Evolutionary conservation across 176 grass and related monocot species (phyloP).

Genomic region (Cymbopogon citratus): DNA sequence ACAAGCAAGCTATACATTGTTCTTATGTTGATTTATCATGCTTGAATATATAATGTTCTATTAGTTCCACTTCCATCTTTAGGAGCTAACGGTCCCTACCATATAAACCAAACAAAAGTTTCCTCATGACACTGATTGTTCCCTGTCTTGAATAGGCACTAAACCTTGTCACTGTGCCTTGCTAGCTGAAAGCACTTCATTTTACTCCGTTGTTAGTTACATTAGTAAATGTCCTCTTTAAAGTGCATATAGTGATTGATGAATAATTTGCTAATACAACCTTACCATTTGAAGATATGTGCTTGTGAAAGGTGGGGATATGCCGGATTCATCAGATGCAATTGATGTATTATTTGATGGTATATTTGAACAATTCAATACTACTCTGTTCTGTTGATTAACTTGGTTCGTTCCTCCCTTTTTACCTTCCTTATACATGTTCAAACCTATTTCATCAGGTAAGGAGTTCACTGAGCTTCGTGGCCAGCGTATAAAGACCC

Average conservation of each 20-base stretch:
- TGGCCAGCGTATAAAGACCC: slow-evolving; percentile 62
- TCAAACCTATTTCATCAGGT: slow-evolving; percentile 38
- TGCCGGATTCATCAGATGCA: slow-evolving; percentile 53
- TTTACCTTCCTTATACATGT: not conserved
- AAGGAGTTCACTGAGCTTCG: slow-evolving; percentile 73
- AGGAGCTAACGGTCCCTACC: no score
- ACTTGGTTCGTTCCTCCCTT: not conserved
- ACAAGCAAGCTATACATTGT: no score
- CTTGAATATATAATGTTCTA: no score
- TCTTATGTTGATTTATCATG: no score
- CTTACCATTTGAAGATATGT: slow-evolving; percentile 63
- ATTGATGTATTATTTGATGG: slow-evolving; percentile 85
- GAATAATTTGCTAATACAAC: not conserved
- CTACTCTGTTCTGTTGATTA: not conserved
- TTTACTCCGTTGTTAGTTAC: not conserved
- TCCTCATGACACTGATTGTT: not conserved
- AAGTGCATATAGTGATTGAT: not conserved
- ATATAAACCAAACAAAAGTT: not conserved
- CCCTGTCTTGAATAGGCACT: slow-evolving; percentile 7
- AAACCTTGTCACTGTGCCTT: not conserved
- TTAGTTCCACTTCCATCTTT: no score
- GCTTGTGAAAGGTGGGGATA: slow-evolving; percentile 93
- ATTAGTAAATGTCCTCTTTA: not conserved
- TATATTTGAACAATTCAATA: slow-evolving; percentile 24
- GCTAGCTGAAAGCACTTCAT: not conserved